Conservation (phyloP, 345 rosid species). For the Murraya koenigii region DNA sequence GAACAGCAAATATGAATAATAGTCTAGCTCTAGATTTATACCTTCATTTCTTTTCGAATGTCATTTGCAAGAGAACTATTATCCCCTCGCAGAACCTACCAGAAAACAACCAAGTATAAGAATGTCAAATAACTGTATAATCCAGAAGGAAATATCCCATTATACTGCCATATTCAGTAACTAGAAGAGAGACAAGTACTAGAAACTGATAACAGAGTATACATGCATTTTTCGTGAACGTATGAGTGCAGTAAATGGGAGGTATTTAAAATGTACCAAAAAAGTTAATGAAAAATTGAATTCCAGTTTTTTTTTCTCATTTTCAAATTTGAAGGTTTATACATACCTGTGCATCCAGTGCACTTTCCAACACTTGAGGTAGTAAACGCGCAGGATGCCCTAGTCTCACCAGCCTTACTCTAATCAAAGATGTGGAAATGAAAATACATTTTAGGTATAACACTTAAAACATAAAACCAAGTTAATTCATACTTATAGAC, state of each 20-base stretch:
- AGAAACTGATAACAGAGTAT: neutral
- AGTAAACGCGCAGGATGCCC: conserved; percentile 96
- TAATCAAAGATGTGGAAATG: conserved; percentile 18
- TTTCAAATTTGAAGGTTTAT: neutral
- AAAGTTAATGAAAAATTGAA: conserved; percentile 8
- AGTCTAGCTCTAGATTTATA: conserved; percentile 16
- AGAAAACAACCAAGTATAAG: conserved; percentile 22
- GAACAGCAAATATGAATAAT: neutral
- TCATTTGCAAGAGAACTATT: conserved; percentile 88
- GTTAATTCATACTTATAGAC: neutral
- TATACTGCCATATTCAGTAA: conserved; percentile 5
- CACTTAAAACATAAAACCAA: neutral
- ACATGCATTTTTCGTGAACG: neutral
- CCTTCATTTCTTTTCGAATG: conserved; percentile 95
- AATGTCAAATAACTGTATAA: neutral
- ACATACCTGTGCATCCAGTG: conserved; percentile 84
- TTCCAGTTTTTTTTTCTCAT: neutral
- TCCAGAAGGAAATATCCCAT: conserved; percentile 5
- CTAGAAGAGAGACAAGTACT: conserved; percentile 2
- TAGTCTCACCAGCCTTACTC: conserved; percentile 84
- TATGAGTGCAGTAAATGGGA: neutral
- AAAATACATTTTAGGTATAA: neutral
- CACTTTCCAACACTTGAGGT: conserved; percentile 92
- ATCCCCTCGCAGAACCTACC: conserved; percentile 78
- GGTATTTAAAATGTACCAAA: neutral